Percentiles rank a stretch among this genome's conserved stretches.
These are phyloP conservation scores for Trichophyton simii DNA, from an alignment of 2,329 filamentous ascomycete genomes.

Conservation along the genomic window DNA sequence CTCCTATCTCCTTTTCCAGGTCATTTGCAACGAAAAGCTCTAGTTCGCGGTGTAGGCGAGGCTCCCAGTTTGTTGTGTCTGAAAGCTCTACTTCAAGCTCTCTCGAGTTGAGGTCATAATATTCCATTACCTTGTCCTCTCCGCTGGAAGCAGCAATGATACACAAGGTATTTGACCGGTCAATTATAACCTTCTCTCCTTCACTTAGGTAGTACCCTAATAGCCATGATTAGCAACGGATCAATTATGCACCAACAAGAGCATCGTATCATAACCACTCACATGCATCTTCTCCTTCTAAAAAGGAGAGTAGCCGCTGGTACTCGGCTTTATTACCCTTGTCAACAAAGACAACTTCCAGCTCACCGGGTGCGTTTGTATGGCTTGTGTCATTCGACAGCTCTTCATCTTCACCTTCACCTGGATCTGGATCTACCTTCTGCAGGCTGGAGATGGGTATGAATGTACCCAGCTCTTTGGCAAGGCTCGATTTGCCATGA, in stretches of 20 bases:
- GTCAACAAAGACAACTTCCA: conserved; percentile 8
- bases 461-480: conserved; percentile 7
- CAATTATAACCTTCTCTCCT: not conserved
- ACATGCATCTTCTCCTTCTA: conserved; percentile 19
- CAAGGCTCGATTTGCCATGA: conserved; percentile 11
- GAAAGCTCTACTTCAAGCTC: not conserved
- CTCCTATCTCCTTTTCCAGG: not conserved
- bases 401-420: not conserved
- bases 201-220: not conserved
- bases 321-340: conserved; percentile 25
- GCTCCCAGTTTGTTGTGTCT: not conserved
- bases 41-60: not conserved
- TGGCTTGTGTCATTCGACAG: not conserved
- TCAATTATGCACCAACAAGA: too few relatives aligned
- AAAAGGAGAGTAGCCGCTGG: conserved; percentile 38
- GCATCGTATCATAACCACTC: not conserved
- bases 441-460: not conserved
- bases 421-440: not conserved
- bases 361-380: not conserved
- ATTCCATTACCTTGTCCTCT: not conserved
- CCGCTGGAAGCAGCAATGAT: not conserved
- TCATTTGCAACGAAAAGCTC: not conserved
- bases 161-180: not conserved
- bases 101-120: not conserved
- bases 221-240: not conserved